Evolutionary conservation across 2,329 filamentous ascomycete genomes (phyloP), one percentile per base, ranked within the genome.

Genomic region (Scedosporium apiospermum): DNA sequence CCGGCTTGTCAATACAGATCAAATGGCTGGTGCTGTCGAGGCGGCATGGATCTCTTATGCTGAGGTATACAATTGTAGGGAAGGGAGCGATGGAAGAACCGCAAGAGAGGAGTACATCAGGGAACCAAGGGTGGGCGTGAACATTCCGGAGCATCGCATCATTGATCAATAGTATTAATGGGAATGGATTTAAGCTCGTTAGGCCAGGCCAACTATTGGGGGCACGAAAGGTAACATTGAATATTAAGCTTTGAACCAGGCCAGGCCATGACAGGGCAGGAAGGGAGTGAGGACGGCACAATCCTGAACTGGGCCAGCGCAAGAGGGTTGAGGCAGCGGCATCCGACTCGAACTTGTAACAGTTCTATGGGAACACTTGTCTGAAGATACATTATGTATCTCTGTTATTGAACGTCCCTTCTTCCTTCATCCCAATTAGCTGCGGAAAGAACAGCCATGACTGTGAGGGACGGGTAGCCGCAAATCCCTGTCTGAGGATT

Each of bases 401-500:
- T 46, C 42, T 46, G 14, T 10, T 46, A 46, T 16, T 46, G 18
- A 21, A 21, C 21, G 49, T 21, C 23, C 21, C 23, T 53, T 3
- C 23, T 53, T 27, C 49, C 49, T 26, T 26, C 10, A 21, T 4
- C 2, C 23, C 10, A 14, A 12, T 5, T 3, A 10, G 49, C 21
- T 4, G 23, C 49, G 49, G 49, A n/a, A 53, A 53, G 49, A 53
- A 9, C 49, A 53, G 49, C 49, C 49, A 18, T 53, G 49, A 53
- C 21, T 12, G 10, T 12, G 10, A 53, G 49, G 49, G 49, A 26
- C n/a, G 49, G 49, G 49, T 12, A 26, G 21, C 21, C 21, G 49
- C 49, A 53, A 53, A 53, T 53, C 49, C 49, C 49, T 53, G 49
- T 53, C 49, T 53, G 49, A 53, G 49, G 21, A 53, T 46, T 53